phyloP scores from a whole-genome alignment of 441 rosid genomes.

The Adansonia rubrostipa region DNA sequence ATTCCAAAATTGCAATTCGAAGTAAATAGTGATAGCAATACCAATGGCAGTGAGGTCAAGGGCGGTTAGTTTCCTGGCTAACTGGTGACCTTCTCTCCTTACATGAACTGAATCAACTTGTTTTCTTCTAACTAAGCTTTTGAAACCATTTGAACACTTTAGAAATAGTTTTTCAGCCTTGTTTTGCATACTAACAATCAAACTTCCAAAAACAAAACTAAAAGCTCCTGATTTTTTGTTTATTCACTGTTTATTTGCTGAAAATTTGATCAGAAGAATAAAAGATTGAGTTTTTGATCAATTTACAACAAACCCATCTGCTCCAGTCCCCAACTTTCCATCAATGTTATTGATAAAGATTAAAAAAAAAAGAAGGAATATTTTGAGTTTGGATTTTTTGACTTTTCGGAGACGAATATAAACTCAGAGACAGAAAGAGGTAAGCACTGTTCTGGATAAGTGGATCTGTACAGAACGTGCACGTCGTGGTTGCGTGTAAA shows the following conservation, averaged over 20 bases:
- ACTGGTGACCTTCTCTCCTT: constrained; percentile 43
- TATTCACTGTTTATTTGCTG: background rate
- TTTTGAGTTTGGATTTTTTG: background rate
- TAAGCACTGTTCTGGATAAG: background rate
- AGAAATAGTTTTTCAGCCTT: constrained; percentile 18
- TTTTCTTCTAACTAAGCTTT: constrained; percentile 79
- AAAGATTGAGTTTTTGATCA: constrained; percentile 18
- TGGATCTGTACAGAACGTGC: no score
- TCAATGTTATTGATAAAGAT: background rate
- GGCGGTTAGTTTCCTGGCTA: constrained; percentile 76
- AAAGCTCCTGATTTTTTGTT: background rate
- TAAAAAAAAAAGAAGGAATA: background rate
- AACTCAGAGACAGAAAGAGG: background rate
- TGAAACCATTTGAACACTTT: constrained; percentile 41
- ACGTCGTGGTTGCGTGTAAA: constrained; percentile 1
- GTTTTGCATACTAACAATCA: constrained; percentile 30
- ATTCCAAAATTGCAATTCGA: background rate
- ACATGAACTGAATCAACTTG: constrained; percentile 83
- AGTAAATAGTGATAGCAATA: constrained; percentile 30
- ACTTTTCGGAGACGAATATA: background rate
- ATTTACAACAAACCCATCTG: constrained; percentile 33
- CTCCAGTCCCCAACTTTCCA: background rate
- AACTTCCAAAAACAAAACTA: background rate
- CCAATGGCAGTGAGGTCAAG: constrained; percentile 90
- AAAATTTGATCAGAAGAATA: background rate